A percentile compares a stretch with the other conserved stretches of the same genome.
phyloP scores from a whole-genome alignment of 2,329 filamentous ascomycete species.

The Sarocladium kiliense region DNA sequence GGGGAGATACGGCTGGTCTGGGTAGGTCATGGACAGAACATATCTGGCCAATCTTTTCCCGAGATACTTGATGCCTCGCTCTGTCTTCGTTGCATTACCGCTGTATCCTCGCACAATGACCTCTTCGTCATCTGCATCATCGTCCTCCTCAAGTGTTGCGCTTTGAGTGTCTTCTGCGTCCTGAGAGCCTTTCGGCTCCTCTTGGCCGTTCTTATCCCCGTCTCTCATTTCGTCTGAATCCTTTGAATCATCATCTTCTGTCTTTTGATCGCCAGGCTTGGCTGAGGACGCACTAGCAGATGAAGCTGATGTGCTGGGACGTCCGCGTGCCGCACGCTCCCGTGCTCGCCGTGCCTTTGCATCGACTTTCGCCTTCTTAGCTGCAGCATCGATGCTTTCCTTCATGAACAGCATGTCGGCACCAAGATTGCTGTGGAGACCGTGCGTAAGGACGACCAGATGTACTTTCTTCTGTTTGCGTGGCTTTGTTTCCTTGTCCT shows the following conservation, averaged over 20 bases:
- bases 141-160: slow-evolving; percentile 28
- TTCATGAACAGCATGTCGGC: slow-evolving; percentile 97
- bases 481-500: slow-evolving; percentile 14
- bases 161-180: background rate
- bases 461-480: slow-evolving; percentile 75
- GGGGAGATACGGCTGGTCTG: slow-evolving; percentile 84
- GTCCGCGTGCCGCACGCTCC: slow-evolving; percentile 32
- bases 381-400: slow-evolving; percentile 87
- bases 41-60: slow-evolving; percentile 92
- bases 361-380: slow-evolving; percentile 67
- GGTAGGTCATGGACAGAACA: slow-evolving; percentile 83
- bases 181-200: slow-evolving; percentile 9
- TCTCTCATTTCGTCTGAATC: background rate
- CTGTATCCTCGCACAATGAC: slow-evolving; percentile 86
- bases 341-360: slow-evolving; percentile 55
- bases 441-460: slow-evolving; percentile 88
- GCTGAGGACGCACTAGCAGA: background rate
- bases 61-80: slow-evolving; percentile 93
- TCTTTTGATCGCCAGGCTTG: slow-evolving; percentile 8
- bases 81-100: slow-evolving; percentile 85
- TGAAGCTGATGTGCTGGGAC: slow-evolving; percentile 1
- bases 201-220: slow-evolving; percentile 9
- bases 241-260: background rate
- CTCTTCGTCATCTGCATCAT: slow-evolving; percentile 71
- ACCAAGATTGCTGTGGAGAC: slow-evolving; percentile 90